These are phyloP conservation scores for Lactifluus pinguis DNA, from an alignment of 768 basidiomycete species.

Conservation along the genomic window DNA sequence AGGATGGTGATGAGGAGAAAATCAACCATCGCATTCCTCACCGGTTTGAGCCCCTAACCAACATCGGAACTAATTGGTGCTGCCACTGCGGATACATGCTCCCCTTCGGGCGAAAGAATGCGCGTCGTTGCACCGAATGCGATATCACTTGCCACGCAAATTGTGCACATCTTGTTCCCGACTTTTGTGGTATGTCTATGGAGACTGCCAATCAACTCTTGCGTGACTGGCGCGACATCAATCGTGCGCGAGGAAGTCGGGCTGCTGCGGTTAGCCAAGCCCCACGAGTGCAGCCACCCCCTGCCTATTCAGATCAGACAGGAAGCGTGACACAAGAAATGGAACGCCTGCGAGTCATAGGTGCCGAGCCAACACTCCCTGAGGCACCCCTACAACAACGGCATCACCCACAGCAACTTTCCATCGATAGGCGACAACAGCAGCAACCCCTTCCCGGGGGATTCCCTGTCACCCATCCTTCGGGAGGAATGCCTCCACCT, in stretches of 20 bases:
- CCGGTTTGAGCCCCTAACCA: conserved; percentile 93
- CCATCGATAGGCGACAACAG: conserved; percentile 17
- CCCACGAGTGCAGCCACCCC: conserved; percentile 27
- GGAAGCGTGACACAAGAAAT: conserved; percentile 22
- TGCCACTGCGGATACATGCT: conserved; percentile 99
- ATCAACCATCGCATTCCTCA: conserved; percentile 99
- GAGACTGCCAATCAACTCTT: conserved; percentile 93
- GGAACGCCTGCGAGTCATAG: conserved; percentile 21
- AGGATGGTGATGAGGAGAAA: conserved; percentile 97
- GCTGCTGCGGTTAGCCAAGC: conserved; percentile 31
- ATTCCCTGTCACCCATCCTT: conserved; percentile 21
- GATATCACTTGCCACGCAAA: conserved; percentile 94
- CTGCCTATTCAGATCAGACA: conserved; percentile 22
- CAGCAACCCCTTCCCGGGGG: conserved; percentile 20
- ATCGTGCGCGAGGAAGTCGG: conserved; percentile 51
- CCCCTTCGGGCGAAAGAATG: conserved; percentile 93
- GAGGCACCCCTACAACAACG: conserved; percentile 22
- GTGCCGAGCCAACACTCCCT: conserved; percentile 19
- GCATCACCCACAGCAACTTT: conserved; percentile 17
- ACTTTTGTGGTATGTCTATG: conserved; percentile 99
- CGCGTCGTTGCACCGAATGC: conserved; percentile 92
- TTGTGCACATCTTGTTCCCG: conserved; percentile 96
- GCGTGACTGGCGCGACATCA: conserved; percentile 86
- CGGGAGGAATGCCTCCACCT: conserved; percentile 26
- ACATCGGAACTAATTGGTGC: conserved; percentile 98